phyloP scores from a whole-genome alignment of 78 protist genomes.

The Trichosphaerium sp. region DNA sequence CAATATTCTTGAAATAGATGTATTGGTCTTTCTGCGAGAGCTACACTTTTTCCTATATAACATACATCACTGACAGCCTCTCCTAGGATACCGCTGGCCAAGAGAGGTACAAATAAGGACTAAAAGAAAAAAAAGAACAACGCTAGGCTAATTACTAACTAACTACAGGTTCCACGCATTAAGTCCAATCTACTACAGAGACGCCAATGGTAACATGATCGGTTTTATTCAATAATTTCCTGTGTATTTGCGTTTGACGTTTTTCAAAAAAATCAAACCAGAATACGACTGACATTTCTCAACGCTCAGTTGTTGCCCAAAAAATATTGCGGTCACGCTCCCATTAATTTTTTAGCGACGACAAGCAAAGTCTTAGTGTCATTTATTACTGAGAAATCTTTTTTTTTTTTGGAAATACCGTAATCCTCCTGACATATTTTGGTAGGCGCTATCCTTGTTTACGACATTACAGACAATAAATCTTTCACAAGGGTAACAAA shows the following conservation, averaged over 20 bases:
- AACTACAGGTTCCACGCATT: slow-evolving; percentile 70
- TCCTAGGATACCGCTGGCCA: slow-evolving; percentile 63
- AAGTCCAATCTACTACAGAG: slow-evolving; percentile 90
- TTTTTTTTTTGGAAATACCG: no score
- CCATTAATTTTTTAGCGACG: no score
- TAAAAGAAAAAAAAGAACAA: background rate
- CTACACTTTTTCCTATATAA: background rate
- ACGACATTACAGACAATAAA: slow-evolving; percentile 80
- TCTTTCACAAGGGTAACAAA: slow-evolving; percentile 63
- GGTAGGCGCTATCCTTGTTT: slow-evolving; percentile 84
- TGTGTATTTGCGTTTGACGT: no score
- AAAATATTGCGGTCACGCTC: no score
- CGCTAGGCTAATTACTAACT: background rate
- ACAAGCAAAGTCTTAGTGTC: no score
- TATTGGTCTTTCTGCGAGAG: background rate
- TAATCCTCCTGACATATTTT: no score
- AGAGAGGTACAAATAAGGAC: slow-evolving; percentile 18
- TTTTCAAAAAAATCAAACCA: no score
- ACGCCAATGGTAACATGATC: no score
- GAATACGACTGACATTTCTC: no score
- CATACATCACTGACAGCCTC: background rate
- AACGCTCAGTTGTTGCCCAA: no score
- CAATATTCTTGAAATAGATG: background rate
- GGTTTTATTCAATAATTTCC: no score
- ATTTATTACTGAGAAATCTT: no score